These are phyloP conservation scores for Penicillium sp. DNA, from an alignment of 2,329 filamentous ascomycete genomes.

Conservation along the genomic window DNA sequence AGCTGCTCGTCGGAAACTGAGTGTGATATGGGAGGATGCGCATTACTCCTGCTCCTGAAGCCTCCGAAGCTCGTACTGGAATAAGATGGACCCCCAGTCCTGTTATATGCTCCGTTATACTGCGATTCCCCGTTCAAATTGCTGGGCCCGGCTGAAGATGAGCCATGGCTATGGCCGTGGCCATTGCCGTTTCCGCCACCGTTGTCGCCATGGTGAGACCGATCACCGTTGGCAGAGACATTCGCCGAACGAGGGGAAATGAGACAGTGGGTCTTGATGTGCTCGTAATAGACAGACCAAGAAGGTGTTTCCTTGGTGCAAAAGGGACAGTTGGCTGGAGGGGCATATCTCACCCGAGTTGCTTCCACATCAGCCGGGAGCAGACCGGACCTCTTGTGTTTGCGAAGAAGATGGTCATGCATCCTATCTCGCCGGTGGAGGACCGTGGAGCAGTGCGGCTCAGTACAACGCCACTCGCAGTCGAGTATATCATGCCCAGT, in stretches of 20 bases:
- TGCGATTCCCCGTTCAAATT: background rate
- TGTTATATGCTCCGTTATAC: background rate
- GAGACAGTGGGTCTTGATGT: background rate
- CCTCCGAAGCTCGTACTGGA: no score
- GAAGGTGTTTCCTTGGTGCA: background rate
- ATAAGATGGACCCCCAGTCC: no score
- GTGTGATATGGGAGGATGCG: background rate
- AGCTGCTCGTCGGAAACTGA: background rate
- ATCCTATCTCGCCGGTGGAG: background rate
- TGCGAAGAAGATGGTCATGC: background rate
- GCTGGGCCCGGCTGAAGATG: background rate
- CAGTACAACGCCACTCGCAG: background rate
- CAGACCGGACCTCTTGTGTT: background rate
- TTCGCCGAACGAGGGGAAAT: background rate
- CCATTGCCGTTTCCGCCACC: background rate
- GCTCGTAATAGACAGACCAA: background rate
- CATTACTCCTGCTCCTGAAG: background rate
- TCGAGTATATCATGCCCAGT: background rate
- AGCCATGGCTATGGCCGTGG: background rate
- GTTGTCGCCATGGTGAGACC: background rate
- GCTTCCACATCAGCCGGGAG: background rate
- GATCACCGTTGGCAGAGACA: background rate
- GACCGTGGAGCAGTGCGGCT: accelerated
- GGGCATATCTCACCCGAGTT: background rate
- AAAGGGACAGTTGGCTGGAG: background rate